Conservation (phyloP, 169 alveolate species). For the Cryptosporidium xiaoi region DNA sequence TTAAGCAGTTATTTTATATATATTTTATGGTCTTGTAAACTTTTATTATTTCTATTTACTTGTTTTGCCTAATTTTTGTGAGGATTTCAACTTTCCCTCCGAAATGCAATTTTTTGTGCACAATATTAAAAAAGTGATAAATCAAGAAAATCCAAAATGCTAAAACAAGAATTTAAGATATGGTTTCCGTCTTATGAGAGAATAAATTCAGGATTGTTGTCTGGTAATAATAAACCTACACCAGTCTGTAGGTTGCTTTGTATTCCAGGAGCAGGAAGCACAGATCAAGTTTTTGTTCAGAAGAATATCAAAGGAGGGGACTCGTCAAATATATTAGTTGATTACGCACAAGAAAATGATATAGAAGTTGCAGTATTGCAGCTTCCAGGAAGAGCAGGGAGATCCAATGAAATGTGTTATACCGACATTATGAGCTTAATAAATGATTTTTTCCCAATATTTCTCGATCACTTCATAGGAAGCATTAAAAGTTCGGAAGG, state of each 20-base stretch:
- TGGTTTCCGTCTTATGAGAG: constrained; percentile 65
- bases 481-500: not conserved
- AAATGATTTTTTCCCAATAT: constrained; percentile 50
- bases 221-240: not conserved
- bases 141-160: not conserved
- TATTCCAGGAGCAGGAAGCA: constrained; percentile 74
- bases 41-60: too few species aligned
- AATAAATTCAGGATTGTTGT: constrained; percentile 23
- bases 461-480: constrained; percentile 32
- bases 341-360: constrained; percentile 46
- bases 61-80: too few species aligned
- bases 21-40: too few species aligned
- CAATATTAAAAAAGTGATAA: not conserved
- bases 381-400: constrained; percentile 71
- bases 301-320: constrained; percentile 2
- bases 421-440: constrained; percentile 11
- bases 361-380: constrained; percentile 43
- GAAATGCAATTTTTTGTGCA: too few species aligned
- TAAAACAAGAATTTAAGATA: constrained; percentile 20
- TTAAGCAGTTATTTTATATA: too few species aligned
- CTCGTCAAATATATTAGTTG: constrained; percentile 25
- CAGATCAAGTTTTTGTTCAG: constrained; percentile 57
- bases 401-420: constrained; percentile 42
- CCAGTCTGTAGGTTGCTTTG: constrained; percentile 47
- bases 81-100: too few species aligned